phyloP scores from a whole-genome alignment of 106 monocot species.

The Apostasia shenzhenica region DNA sequence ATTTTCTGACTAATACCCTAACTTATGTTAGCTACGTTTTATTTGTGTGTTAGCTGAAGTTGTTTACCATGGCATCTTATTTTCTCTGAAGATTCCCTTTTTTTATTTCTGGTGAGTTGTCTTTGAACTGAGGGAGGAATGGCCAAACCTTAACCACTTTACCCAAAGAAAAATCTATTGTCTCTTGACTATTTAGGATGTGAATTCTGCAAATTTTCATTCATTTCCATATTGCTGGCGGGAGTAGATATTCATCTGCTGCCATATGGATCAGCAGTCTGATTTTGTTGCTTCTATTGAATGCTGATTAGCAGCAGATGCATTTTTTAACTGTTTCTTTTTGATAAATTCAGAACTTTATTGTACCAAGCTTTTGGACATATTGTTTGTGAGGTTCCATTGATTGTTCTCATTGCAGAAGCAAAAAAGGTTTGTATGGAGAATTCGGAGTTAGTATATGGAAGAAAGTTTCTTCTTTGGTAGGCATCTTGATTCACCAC shows the following conservation, averaged over 20 bases:
- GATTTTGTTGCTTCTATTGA: neutral
- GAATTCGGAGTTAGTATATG: neutral
- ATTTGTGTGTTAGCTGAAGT: no score
- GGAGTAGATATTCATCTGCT: neutral
- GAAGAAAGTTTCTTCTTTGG: neutral
- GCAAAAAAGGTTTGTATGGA: constrained; percentile 57
- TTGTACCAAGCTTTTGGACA: constrained; percentile 83
- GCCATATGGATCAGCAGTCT: neutral
- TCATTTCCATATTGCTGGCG: neutral
- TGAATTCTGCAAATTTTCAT: no score
- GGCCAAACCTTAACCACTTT: no score
- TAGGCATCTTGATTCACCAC: neutral
- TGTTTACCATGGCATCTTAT: no score
- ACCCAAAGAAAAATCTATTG: no score
- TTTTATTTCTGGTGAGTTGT: no score
- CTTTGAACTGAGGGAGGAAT: no score
- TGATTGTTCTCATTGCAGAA: constrained; percentile 55
- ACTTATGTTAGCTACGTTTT: no score
- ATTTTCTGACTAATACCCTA: no score
- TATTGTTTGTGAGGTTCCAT: constrained; percentile 67
- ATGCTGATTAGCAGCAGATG: neutral
- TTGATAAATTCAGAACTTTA: constrained; percentile 30
- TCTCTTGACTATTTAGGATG: no score
- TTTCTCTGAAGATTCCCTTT: no score
- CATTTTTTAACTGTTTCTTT: neutral